Base-by-base conservation (phyloP, 768 basidiomycete species). In the Kwoniella sp. region DNA sequence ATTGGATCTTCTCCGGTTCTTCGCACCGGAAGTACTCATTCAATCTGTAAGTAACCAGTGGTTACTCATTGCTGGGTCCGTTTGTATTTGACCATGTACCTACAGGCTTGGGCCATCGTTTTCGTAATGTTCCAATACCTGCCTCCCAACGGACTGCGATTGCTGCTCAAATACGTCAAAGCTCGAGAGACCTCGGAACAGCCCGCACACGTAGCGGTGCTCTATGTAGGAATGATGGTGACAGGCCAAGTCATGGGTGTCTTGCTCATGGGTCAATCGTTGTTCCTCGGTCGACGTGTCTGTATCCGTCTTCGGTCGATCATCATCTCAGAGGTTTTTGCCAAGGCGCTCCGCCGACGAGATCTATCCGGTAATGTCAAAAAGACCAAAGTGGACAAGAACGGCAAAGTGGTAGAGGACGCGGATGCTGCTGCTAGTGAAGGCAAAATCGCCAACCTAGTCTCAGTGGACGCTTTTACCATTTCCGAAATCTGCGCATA, bases 251-350 rank as follows among this genome's bases (percentile, higher is more conserved):
- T 73, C 27, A 29, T 80, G 21, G 68, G 68, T 5, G 64, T 68
- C 7, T 29, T 79, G 15, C 68, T 71, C 0, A 68, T 69, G 24
- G 74, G 71, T 24, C 80, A 81, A 65, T 68, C 73, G 0, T 70
- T 83, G 12, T 76, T 70, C 63, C 71, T 81, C 36, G 82, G 82
- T 25, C 69, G 82, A 26, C 66, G 75, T 47, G 55, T 82, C 25
- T 80, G 80, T 44, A 71, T 81, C 30, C 68, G 78, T 8, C 51
- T 76, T 27, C 70, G 81, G 37, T 68, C 79, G 1, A 77, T 83
- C 64, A 79, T 83, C 67, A 71, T 81, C 59, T 63, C 78, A 17
- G 82, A 83, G 49, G 74, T 81, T 7, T 81, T 81, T 65, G 73
- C 80, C 40, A 82, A 82, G 64, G 80, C 81, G 0, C 73, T 82